Conservation (phyloP, 2,329 filamentous ascomycete genomes). For the Biscogniauxia sp. region DNA sequence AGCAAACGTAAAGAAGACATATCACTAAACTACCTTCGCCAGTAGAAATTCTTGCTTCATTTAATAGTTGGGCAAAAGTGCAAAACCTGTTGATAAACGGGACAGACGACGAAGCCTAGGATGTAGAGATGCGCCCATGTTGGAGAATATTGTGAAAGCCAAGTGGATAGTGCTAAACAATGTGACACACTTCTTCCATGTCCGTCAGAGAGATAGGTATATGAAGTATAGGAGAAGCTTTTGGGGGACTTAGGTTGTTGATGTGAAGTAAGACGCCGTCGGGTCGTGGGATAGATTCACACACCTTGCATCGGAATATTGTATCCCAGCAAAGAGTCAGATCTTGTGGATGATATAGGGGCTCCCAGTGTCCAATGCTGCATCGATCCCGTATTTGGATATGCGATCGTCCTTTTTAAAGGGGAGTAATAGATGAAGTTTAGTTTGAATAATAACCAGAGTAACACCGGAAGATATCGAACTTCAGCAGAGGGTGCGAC, state of each 20-base stretch:
- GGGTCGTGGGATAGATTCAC: neutral
- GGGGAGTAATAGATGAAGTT: too few relatives aligned
- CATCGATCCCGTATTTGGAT: too few relatives aligned
- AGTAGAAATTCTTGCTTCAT: neutral
- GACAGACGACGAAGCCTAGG: conserved; percentile 34
- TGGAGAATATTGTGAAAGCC: conserved; percentile 33
- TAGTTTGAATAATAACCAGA: too few relatives aligned
- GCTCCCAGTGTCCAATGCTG: too few relatives aligned
- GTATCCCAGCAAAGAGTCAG: too few relatives aligned
- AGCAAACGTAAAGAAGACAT: neutral
- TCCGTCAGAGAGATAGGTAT: conserved; percentile 32
- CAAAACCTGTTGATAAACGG: conserved; percentile 34
- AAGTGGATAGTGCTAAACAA: conserved; percentile 37
- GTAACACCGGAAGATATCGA: too few relatives aligned
- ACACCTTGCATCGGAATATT: too few relatives aligned
- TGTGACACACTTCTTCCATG: conserved; percentile 34
- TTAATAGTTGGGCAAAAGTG: too few relatives aligned
- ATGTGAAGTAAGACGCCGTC: neutral
- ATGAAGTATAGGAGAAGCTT: conserved; percentile 14
- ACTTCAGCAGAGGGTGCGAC: too few relatives aligned
- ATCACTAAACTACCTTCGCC: neutral
- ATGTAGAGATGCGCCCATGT: conserved; percentile 34
- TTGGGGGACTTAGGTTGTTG: neutral
- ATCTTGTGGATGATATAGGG: too few relatives aligned
- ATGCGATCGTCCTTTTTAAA: too few relatives aligned